Conservation (phyloP, 208 protist genomes). For the Trypanosoma brucei region DNA sequence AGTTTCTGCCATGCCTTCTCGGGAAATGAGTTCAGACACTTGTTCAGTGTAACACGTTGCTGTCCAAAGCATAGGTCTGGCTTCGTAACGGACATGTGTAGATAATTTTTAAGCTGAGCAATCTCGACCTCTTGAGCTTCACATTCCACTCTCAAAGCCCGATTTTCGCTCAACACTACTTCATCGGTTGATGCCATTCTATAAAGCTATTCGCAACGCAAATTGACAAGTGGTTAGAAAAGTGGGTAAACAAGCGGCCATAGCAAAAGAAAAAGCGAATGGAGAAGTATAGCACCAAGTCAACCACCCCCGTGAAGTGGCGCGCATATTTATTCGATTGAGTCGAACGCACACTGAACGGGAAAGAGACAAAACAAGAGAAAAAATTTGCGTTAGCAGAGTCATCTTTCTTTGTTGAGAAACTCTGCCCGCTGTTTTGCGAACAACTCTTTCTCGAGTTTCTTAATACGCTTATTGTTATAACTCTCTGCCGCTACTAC, state of each 20-base stretch:
- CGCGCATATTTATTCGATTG: neutral
- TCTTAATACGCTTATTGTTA: constrained; percentile 70
- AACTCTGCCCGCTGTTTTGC: constrained; percentile 69
- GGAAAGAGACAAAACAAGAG: no score
- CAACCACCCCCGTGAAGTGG: neutral
- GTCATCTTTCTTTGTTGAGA: constrained; percentile 23
- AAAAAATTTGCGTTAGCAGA: no score
- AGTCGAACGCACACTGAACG: no score
- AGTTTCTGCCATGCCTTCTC: constrained; percentile 28
- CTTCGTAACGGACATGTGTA: constrained; percentile 20
- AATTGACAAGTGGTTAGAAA: constrained; percentile 8
- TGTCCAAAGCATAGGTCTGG: constrained; percentile 20
- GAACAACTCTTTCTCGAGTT: constrained; percentile 71
- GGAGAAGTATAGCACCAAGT: neutral
- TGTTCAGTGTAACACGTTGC: constrained; percentile 25
- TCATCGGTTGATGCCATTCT: constrained; percentile 9
- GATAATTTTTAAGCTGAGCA: constrained; percentile 20
- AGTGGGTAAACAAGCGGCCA: neutral
- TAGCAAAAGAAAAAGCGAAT: constrained; percentile 5
- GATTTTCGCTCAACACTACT: constrained; percentile 20
- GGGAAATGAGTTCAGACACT: constrained; percentile 24
- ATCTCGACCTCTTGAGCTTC: constrained; percentile 28
- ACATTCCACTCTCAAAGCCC: constrained; percentile 24
- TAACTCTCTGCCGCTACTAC: constrained; percentile 60
- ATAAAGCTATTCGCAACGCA: constrained; percentile 2